Conservation (phyloP, 2,329 filamentous ascomycete species). For the Gremmenia infestans region DNA sequence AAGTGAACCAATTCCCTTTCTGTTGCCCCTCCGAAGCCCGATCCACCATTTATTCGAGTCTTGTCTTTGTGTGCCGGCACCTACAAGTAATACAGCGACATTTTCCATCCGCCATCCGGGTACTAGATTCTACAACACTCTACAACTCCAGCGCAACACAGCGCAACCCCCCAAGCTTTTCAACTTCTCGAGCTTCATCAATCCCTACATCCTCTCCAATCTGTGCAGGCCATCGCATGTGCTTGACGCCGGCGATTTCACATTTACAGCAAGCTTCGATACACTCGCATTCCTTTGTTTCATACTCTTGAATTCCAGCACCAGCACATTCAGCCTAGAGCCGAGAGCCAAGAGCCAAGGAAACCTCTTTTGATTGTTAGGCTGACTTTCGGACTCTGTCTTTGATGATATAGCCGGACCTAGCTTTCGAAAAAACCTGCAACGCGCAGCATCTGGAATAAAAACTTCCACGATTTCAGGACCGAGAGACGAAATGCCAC, state of each 20-base stretch:
- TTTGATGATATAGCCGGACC: slow-evolving; percentile 21
- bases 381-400: slow-evolving; percentile 14
- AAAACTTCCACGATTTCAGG: neutral
- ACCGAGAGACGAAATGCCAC: slow-evolving; percentile 9
- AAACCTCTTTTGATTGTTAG: slow-evolving; percentile 13
- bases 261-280: slow-evolving; percentile 3
- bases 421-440: slow-evolving; percentile 19
- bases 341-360: slow-evolving; percentile 15
- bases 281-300: neutral
- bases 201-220: neutral
- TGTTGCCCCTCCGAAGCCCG: slow-evolving; percentile 1
- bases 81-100: no score
- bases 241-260: slow-evolving; percentile 11
- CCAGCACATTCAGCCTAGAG: slow-evolving; percentile 11
- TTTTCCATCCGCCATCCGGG: no score
- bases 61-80: no score
- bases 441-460: slow-evolving; percentile 13
- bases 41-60: no score
- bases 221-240: slow-evolving; percentile 5
- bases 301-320: slow-evolving; percentile 6
- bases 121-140: neutral
- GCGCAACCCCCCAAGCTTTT: neutral
- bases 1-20: slow-evolving; percentile 12
- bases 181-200: neutral
- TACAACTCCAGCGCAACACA: neutral